Percentiles rank a stretch among this genome's conserved stretches.
Conservation (phyloP, 2,329 filamentous ascomycete genomes). For the Colletotrichum liaoningense region DNA sequence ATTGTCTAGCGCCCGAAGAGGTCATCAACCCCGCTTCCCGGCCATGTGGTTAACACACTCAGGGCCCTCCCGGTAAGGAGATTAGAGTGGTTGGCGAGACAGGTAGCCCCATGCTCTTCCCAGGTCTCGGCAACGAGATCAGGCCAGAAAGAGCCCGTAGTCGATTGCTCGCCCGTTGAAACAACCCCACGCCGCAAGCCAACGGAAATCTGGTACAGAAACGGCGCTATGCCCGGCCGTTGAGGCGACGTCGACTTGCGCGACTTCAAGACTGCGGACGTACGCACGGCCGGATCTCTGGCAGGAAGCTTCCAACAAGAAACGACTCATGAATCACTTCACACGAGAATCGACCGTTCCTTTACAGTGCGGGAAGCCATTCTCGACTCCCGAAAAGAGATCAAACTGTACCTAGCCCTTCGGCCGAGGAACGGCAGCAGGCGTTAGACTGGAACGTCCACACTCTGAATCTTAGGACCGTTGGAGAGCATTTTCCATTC, state of each 20-base stretch:
- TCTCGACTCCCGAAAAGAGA: not conserved
- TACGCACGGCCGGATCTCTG: constrained; percentile 10
- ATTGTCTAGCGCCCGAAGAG: constrained; percentile 24
- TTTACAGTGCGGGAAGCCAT: not conserved
- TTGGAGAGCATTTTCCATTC: constrained; percentile 1
- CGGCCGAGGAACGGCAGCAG: not conserved
- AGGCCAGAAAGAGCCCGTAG: constrained; percentile 16
- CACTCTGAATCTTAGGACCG: not conserved
- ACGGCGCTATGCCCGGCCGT: constrained; percentile 17
- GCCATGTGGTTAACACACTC: constrained; percentile 21
- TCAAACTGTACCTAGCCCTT: not conserved
- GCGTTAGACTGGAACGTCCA: not conserved
- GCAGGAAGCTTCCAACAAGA: constrained; percentile 10
- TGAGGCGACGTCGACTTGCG: constrained; percentile 1
- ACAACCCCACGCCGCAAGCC: constrained; percentile 22
- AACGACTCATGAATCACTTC: constrained; percentile 4
- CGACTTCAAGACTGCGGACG: constrained; percentile 3
- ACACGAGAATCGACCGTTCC: not conserved
- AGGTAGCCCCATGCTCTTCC: constrained; percentile 19
- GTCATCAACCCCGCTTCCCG: constrained; percentile 29
- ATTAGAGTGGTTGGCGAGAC: constrained; percentile 15
- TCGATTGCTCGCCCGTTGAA: constrained; percentile 28
- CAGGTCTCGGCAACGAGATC: constrained; percentile 11
- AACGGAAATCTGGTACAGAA: constrained; percentile 24
- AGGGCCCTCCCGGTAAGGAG: constrained; percentile 11